A percentile compares a stretch with the other conserved stretches of the same genome.
Conservation (phyloP, 2,329 filamentous ascomycete genomes). For the Akanthomyces muscarius region DNA sequence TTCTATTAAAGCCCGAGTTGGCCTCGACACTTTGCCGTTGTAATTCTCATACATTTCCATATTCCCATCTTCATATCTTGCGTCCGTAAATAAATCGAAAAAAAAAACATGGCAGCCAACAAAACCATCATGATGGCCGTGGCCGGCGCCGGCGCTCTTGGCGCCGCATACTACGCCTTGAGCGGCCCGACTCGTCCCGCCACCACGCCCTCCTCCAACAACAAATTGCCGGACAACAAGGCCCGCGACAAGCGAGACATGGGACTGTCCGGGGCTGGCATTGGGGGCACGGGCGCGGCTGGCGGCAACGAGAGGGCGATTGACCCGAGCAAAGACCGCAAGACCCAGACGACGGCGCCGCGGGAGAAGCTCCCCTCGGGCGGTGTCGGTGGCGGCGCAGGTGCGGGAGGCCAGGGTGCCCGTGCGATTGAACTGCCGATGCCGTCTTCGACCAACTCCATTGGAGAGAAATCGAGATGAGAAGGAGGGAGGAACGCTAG, state of each 20-base stretch:
- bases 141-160: conserved; percentile 7
- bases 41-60: not conserved
- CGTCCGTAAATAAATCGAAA: not conserved
- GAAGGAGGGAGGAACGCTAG: not conserved
- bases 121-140: not conserved
- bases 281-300: not conserved
- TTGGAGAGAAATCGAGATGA: not conserved
- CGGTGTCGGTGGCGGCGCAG: conserved; percentile 30
- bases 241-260: conserved; percentile 3
- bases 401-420: conserved; percentile 27
- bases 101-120: not conserved
- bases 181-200: not conserved
- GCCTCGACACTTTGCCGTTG: not conserved
- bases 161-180: not conserved
- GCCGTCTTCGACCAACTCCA: not conserved
- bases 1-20: not conserved
- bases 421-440: conserved; percentile 25
- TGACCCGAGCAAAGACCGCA: conserved; percentile 18
- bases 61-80: not conserved
- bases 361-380: conserved; percentile 32
- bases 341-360: conserved; percentile 24
- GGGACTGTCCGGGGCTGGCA: not conserved
- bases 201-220: no score
- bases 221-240: not conserved
- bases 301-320: conserved; percentile 7